A percentile compares a stretch with the other conserved stretches of the same genome.
Conservation (phyloP, 208 protist species). For the Crithidia fasciculata region DNA sequence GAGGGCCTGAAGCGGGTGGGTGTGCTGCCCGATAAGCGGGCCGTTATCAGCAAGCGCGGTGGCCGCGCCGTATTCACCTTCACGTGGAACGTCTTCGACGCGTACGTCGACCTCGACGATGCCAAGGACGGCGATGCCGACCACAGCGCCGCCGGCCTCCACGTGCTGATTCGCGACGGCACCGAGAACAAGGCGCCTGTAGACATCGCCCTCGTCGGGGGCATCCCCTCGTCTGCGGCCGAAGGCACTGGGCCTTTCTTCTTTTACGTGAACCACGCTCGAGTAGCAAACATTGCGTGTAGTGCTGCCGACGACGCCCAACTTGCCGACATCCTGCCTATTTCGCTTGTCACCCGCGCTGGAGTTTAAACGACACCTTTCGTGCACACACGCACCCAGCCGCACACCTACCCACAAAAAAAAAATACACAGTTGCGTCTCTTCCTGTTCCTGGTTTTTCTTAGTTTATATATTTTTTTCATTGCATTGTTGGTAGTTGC, state of each 20-base stretch:
- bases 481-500: background rate
- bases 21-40: slow-evolving; percentile 27
- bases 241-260: slow-evolving; percentile 35
- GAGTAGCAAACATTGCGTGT: slow-evolving; percentile 47
- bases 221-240: slow-evolving; percentile 30
- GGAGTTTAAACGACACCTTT: slow-evolving; percentile 1
- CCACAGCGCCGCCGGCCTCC: slow-evolving; percentile 24
- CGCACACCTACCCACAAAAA: background rate
- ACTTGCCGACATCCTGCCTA: slow-evolving; percentile 32
- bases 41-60: slow-evolving; percentile 25
- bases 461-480: slow-evolving; percentile 4
- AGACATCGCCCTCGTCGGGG: slow-evolving; percentile 39
- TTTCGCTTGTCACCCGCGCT: slow-evolving; percentile 30
- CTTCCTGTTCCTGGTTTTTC: background rate
- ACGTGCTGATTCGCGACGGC: slow-evolving; percentile 44
- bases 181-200: slow-evolving; percentile 43
- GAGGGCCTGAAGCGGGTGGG: slow-evolving; percentile 23
- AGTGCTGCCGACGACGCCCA: slow-evolving; percentile 26
- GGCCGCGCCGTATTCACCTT: slow-evolving; percentile 44
- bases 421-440: background rate
- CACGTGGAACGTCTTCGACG: slow-evolving; percentile 62
- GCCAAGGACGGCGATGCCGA: slow-evolving; percentile 22
- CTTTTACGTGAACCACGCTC: slow-evolving; percentile 68
- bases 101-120: slow-evolving; percentile 29
- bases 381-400: background rate